Conservation (phyloP, 495 filamentous ascomycete genomes). For the Glonium stellatum region DNA sequence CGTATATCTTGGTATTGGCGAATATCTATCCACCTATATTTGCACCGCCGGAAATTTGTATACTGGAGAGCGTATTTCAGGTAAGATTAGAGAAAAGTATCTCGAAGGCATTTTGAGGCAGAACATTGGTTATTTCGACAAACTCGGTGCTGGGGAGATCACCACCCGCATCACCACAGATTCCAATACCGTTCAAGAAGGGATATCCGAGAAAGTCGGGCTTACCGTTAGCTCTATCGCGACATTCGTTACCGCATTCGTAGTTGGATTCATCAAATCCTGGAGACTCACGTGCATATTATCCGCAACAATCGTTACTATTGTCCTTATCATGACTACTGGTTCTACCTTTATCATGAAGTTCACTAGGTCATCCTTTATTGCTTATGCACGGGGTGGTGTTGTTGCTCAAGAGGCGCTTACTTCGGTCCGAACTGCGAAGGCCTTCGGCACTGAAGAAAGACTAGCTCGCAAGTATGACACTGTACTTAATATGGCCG, state of each 20-base stretch:
- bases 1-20: conserved; percentile 76
- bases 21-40: conserved; percentile 75
- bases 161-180: conserved; percentile 86
- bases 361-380: conserved; percentile 66
- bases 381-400: conserved; percentile 73
- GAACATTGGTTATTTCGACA: conserved; percentile 88
- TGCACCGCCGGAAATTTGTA: conserved; percentile 86
- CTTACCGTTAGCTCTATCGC: conserved; percentile 66
- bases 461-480: conserved; percentile 83
- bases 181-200: conserved; percentile 81
- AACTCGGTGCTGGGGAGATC: conserved; percentile 81
- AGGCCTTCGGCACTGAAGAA: conserved; percentile 83
- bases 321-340: conserved; percentile 64
- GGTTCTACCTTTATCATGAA: conserved; percentile 69
- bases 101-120: conserved; percentile 74
- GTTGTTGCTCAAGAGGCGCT: conserved; percentile 89
- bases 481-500: conserved; percentile 58
- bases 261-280: conserved; percentile 79
- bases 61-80: conserved; percentile 77
- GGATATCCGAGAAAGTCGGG: conserved; percentile 79
- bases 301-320: conserved; percentile 64
- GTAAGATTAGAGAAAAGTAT: conserved; percentile 77
- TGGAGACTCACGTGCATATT: conserved; percentile 81
- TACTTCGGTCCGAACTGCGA: conserved; percentile 81
- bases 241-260: conserved; percentile 80